Base-by-base conservation (phyloP, 1,284 basidiomycete species). In the Meira nashicola region DNA sequence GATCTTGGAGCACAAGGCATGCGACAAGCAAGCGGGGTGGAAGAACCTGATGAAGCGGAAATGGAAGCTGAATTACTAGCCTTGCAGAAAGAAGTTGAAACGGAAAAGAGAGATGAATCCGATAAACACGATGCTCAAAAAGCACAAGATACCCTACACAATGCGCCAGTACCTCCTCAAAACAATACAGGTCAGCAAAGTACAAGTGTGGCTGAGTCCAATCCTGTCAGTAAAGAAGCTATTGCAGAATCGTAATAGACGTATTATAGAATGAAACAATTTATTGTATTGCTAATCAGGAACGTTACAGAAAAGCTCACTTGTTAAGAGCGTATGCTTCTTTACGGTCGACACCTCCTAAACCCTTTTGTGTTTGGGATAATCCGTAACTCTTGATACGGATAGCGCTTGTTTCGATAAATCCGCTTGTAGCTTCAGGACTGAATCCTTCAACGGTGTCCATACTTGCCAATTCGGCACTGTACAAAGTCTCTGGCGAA, bases 401-500 rank as follows among this genome's bases (percentile, higher is more conserved):
- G 54, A 78, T 78, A 33, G 76, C 69, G 60, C 73, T 72, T 21
- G 74, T 71, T 37, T 73, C 67, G 62, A 78, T 76, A 59, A 78
- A 78, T 40, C 76, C 76, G 12, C 66, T 66, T 28, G 76, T 72
- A 25, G 68, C 67, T 19, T 72, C 73, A 28, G 73, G 70, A 67
- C 93, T 90, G 81, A 97, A 97, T 49, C 94, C 94, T 68, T 93
- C 93, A 62, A 96, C 86, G 82, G 96, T 93, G 80, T 98, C 94
- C 94, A 99, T 98, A 61, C 92, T 95, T n/a, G 92, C 92, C 81
- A 96, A 86, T 61, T 88, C 88, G 77, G 91, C 92, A 77, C 98
- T 94, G 80, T 99, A 99, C 37, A 78, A 68, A 89, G 88, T 90
- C 76, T 93, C 92, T 25, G 90, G 84, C 64, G 92, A 94, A 74